phyloP scores from a whole-genome alignment of 2,329 filamentous ascomycete genomes.

The Arthrobotrys entomopaga region DNA sequence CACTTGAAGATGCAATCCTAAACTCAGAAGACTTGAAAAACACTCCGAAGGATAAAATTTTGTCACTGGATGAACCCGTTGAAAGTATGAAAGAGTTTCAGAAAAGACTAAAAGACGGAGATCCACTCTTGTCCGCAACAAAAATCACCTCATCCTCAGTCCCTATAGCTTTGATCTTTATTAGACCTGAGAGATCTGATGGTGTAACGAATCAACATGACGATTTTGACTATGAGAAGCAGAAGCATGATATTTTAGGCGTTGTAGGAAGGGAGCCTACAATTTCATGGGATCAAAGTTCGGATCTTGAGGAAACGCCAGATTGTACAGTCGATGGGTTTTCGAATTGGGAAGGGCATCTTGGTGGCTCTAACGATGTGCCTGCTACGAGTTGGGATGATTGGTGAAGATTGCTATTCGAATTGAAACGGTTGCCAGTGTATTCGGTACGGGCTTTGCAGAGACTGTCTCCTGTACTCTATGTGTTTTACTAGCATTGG shows the following conservation, averaged over 20 bases:
- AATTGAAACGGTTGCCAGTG: too few relatives aligned
- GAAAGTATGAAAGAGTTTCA: conserved; percentile 28
- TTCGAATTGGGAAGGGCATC: background rate
- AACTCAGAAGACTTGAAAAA: background rate
- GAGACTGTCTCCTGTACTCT: too few relatives aligned
- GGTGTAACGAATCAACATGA: background rate
- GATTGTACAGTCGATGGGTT: background rate
- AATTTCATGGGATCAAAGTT: background rate
- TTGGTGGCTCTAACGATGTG: too few relatives aligned
- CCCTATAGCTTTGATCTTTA: conserved; percentile 26
- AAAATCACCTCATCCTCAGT: background rate
- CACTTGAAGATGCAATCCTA: background rate
- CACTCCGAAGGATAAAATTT: conserved; percentile 1
- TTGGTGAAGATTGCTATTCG: background rate
- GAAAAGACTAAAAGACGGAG: background rate
- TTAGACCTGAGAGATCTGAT: conserved; percentile 3
- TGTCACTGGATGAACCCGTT: conserved; percentile 10
- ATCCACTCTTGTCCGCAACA: background rate
- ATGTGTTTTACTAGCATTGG: too few relatives aligned
- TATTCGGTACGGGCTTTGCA: too few relatives aligned
- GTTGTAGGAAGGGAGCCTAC: background rate
- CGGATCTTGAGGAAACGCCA: background rate
- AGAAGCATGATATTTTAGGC: conserved; percentile 12
- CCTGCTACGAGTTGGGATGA: background rate
- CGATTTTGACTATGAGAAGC: conserved; percentile 32